Conservation (phyloP, 148 eudicot species). For the Drosera capensis region DNA sequence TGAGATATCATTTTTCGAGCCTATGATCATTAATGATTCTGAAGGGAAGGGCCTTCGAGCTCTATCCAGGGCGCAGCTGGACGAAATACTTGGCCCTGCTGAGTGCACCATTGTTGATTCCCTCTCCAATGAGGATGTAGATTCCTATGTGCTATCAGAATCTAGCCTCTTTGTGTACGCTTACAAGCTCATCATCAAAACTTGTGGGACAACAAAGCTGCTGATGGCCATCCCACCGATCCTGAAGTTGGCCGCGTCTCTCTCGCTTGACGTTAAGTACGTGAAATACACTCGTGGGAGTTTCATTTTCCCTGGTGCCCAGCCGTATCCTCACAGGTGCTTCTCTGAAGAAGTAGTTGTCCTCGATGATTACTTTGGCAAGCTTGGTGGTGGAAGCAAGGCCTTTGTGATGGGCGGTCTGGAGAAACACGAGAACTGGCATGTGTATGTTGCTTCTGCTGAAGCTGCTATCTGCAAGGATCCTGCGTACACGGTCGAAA, state of each 20-base stretch:
- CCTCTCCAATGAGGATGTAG: conserved; percentile 45
- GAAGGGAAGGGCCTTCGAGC: conserved; percentile 66
- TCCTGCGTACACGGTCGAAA: conserved; percentile 57
- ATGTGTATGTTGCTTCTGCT: conserved; percentile 56
- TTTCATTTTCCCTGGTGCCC: conserved; percentile 74
- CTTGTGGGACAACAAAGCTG: conserved; percentile 83
- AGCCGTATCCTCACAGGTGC: conserved; percentile 57
- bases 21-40: conserved; percentile 60
- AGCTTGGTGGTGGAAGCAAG: conserved; percentile 43
- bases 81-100: conserved; percentile 66
- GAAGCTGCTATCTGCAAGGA: conserved; percentile 11
- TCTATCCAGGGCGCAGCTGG: conserved; percentile 45
- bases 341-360: conserved; percentile 76
- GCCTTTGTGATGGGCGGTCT: conserved; percentile 66
- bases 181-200: conserved; percentile 73
- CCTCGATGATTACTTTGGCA: conserved; percentile 50
- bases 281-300: conserved; percentile 78
- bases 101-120: conserved; percentile 82
- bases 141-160: conserved; percentile 80
- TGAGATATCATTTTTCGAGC: conserved; percentile 68
- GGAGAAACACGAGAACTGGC: conserved; percentile 55
- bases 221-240: conserved; percentile 59
- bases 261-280: conserved; percentile 38
- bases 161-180: conserved; percentile 76
- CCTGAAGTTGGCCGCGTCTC: conserved; percentile 38